Evolutionary conservation across 2,329 filamentous ascomycete species (phyloP).

Genomic region (Neoscytalidium dimidiatum): DNA sequence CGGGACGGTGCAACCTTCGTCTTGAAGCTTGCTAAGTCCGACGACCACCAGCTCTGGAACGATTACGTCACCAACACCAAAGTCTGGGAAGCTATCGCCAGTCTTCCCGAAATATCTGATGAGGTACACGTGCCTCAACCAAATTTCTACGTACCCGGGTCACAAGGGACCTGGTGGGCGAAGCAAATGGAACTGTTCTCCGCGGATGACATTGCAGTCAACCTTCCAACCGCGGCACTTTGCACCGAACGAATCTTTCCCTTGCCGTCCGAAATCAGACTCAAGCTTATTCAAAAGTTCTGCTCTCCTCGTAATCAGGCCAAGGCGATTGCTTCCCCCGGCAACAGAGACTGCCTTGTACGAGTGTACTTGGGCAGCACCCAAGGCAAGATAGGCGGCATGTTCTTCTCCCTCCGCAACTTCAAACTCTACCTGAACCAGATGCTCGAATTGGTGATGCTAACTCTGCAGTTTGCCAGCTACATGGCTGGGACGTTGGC

Average conservation of each 20-base stretch:
- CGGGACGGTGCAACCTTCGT: neutral
- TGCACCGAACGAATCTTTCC: neutral
- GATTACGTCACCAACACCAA: constrained; percentile 14
- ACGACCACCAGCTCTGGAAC: constrained; percentile 21
- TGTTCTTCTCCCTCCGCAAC: constrained; percentile 50
- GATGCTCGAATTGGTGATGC: constrained; percentile 44
- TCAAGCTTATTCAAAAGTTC: neutral
- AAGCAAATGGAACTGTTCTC: neutral
- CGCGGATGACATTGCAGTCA: neutral
- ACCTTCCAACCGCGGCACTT: neutral
- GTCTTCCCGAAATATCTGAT: neutral
- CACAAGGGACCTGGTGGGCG: neutral
- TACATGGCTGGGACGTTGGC: constrained; percentile 58
- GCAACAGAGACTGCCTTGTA: constrained; percentile 50
- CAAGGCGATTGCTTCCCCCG: neutral
- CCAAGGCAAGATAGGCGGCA: constrained; percentile 24
- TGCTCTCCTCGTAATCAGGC: neutral
- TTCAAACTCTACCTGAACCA: constrained; percentile 54
- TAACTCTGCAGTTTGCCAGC: neutral
- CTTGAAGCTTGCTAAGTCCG: constrained; percentile 17
- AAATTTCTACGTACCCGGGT: neutral
- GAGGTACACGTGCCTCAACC: neutral
- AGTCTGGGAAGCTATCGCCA: neutral
- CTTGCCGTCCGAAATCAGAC: neutral
- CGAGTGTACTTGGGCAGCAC: constrained; percentile 52